A percentile compares a stretch with the other conserved stretches of the same genome.
phyloP scores from a whole-genome alignment of 768 basidiomycete genomes.

The Tulasnella sp. region DNA sequence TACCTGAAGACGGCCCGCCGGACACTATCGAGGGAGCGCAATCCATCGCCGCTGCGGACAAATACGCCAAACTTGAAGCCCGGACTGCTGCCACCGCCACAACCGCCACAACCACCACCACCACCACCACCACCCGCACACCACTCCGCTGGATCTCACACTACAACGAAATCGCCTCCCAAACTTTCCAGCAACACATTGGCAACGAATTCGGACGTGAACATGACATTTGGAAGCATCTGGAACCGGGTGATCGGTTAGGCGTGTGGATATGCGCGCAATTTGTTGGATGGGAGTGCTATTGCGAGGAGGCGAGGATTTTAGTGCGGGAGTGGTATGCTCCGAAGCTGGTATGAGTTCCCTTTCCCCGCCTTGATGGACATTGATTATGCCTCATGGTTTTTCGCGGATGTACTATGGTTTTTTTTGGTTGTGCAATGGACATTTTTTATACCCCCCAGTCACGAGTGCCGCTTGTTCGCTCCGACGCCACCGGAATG shows the following conservation, averaged over 20 bases:
- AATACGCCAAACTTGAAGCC: not conserved
- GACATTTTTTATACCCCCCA: not conserved
- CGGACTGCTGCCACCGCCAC: not conserved
- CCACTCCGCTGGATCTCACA: slow-evolving; percentile 18
- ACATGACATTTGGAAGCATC: slow-evolving; percentile 20
- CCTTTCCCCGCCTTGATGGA: not conserved
- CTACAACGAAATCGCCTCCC: slow-evolving; percentile 1
- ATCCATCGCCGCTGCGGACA: not conserved
- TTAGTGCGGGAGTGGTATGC: not conserved
- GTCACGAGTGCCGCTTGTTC: not conserved
- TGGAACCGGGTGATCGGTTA: slow-evolving; percentile 21
- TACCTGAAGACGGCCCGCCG: not conserved
- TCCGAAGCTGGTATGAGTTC: not conserved
- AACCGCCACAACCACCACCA: not conserved
- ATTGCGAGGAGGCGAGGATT: not conserved
- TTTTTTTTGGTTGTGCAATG: not conserved
- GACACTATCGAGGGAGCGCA: not conserved
- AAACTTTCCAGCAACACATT: not conserved
- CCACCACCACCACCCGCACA: not conserved
- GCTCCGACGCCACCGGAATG: not conserved
- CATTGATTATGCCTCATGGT: not conserved
- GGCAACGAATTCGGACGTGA: slow-evolving; percentile 12
- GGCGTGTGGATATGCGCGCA: slow-evolving; percentile 23
- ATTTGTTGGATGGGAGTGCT: slow-evolving; percentile 5
- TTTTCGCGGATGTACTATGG: not conserved